These are phyloP conservation scores for Apiotrichum brassicae DNA, from an alignment of 1,284 basidiomycete species.

Conservation along the genomic window DNA sequence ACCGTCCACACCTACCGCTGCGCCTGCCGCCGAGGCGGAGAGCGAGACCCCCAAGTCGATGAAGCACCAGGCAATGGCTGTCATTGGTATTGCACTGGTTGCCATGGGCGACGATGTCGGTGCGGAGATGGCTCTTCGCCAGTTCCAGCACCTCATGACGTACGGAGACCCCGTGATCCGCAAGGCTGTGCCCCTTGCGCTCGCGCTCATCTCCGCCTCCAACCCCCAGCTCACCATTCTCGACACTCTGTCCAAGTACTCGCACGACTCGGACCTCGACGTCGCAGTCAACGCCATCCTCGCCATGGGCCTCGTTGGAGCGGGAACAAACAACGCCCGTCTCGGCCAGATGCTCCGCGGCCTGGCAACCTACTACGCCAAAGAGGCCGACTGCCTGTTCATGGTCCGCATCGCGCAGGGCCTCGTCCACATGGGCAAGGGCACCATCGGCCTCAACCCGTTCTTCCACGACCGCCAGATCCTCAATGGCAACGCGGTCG, in stretches of 20 bases:
- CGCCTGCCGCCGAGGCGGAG: slow-evolving; percentile 13
- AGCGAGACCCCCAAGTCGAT: slow-evolving; percentile 54
- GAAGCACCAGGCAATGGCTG: slow-evolving; percentile 87
- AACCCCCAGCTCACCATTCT: slow-evolving; percentile 94
- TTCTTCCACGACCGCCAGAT: slow-evolving; percentile 91
- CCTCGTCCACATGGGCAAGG: slow-evolving; percentile 97
- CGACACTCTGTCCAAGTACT: slow-evolving; percentile 98
- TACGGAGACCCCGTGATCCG: slow-evolving; percentile 94
- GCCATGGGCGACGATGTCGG: slow-evolving; percentile 99
- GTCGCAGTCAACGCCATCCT: slow-evolving; percentile 97
- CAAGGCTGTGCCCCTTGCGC: slow-evolving; percentile 88
- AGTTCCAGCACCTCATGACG: slow-evolving; percentile 99
- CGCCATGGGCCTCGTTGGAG: slow-evolving; percentile 97
- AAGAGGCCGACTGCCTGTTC: slow-evolving; percentile 95
- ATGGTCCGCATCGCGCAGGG: slow-evolving; percentile 96
- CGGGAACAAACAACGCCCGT: slow-evolving; percentile 96
- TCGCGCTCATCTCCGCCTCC: slow-evolving; percentile 89
- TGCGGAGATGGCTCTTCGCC: slow-evolving; percentile 89
- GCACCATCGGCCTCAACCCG: slow-evolving; percentile 94
- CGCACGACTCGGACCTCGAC: slow-evolving; percentile 93
- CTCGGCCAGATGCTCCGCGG: slow-evolving; percentile 96
- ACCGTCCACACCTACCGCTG: no score
- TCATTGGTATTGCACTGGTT: slow-evolving; percentile 87
- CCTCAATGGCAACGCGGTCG: slow-evolving; percentile 82
- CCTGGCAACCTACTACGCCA: slow-evolving; percentile 93